Conservation (phyloP, 2,329 filamentous ascomycete genomes). For the Aureobasidium sp. region DNA sequence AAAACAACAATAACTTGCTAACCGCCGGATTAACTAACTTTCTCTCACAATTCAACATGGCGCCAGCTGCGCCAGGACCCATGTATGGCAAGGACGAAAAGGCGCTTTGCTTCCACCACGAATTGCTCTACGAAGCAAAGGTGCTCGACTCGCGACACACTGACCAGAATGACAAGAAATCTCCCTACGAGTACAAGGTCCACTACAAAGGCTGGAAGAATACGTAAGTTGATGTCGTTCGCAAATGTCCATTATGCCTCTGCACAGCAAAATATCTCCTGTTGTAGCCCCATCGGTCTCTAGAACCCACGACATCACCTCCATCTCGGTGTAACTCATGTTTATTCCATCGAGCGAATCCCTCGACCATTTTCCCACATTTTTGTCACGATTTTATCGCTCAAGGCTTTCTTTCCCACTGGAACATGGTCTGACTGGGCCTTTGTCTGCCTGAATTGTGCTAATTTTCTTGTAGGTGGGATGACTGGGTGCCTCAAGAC, state of each 20-base stretch:
- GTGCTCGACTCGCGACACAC: slow-evolving; percentile 69
- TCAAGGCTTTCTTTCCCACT: neutral
- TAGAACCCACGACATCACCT: neutral
- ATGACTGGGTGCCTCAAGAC: slow-evolving; percentile 95
- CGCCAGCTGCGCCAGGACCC: slow-evolving; percentile 46
- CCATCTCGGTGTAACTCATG: neutral
- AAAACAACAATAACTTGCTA: neutral
- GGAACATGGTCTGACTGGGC: neutral
- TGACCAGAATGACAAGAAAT: slow-evolving; percentile 59
- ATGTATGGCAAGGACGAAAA: slow-evolving; percentile 71
- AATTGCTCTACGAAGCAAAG: slow-evolving; percentile 96
- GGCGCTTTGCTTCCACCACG: slow-evolving; percentile 93
- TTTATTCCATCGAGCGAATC: neutral
- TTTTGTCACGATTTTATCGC: neutral
- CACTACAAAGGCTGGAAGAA: slow-evolving; percentile 99
- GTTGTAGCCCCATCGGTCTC: neutral
- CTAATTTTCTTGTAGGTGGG: slow-evolving; percentile 57
- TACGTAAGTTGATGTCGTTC: slow-evolving; percentile 53
- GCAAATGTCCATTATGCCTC: neutral
- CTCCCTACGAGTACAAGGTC: slow-evolving; percentile 78
- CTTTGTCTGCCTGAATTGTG: slow-evolving; percentile 14
- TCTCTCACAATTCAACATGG: slow-evolving; percentile 45
- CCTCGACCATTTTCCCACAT: neutral
- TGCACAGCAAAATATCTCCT: neutral
- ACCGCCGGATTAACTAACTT: too few relatives aligned